Evolutionary conservation across 208 protist genomes (phyloP), one percentile per base, ranked within the genome.

Genomic region (Crithidia expoeki): DNA sequence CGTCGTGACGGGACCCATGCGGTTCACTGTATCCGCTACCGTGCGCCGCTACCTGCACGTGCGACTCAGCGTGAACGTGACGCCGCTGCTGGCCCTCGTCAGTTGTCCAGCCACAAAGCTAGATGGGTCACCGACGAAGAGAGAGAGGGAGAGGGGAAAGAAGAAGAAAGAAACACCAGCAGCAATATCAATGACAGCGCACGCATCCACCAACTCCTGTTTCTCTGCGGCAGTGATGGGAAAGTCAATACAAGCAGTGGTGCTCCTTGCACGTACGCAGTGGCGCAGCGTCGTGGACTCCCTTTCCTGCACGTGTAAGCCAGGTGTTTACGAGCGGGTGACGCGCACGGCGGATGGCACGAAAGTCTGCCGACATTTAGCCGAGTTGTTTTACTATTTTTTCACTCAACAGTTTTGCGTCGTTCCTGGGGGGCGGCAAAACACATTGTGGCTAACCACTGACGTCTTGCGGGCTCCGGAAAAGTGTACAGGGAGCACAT

Each of bases 371-470:
- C 86, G 89, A 34, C 89, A 94, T 56, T 23, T 92, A 2, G 86
- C 86, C n/a, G 68, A 94, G 74, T 66, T 93, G 25, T 67, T 87
- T 36, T 86, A 86, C 72, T 90, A 78, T 75, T 90, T 91, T 70
- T 33, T 84, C 12, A 69, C 71, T 25, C 72, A 71, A 12, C 80
- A 89, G 51, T 63, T 77, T 17, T 40, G 51, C 46, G 60, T 72
- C 19, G 52, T 76, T 10, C 42, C 40, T n/a, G 47, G 47, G 21
- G 61, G 28, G 3, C 33, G 2, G 61, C 49, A 23, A 6, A 34
- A 44, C 1, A 1, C 34, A 4, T 47, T 21, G 33, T 44, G 55
- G 55, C 32, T 25, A 4, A n/a, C 44, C 21, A 6, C 7, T 9
- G 16, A 19, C 1, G 21, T 19, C 21, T 14, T 32, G 27, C 2